These are phyloP conservation scores for Pezizomycotina sp. DNA, from an alignment of 2,329 filamentous ascomycete species.

Conservation along the genomic window DNA sequence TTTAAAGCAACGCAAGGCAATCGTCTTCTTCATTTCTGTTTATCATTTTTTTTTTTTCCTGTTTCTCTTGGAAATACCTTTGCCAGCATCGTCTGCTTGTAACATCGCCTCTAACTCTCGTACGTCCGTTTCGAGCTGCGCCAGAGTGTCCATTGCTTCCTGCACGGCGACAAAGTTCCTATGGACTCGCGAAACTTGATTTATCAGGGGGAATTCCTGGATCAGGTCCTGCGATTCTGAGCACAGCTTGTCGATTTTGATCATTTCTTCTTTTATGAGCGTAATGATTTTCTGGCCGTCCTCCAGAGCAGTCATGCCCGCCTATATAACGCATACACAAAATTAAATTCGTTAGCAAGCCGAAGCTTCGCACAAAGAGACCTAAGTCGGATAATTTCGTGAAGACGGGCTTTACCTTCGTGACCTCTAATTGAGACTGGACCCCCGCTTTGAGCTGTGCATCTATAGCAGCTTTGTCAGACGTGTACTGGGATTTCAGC, in stretches of 20 bases:
- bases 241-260: slow-evolving; percentile 93
- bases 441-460: slow-evolving; percentile 75
- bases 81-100: slow-evolving; percentile 57
- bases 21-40: not conserved
- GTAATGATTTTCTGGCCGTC: slow-evolving; percentile 85
- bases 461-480: slow-evolving; percentile 86
- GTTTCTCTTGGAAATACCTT: too few relatives aligned
- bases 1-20: not conserved
- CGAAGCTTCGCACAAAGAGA: not conserved
- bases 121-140: slow-evolving; percentile 68
- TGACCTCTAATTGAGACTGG: slow-evolving; percentile 83
- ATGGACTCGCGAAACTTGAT: slow-evolving; percentile 81
- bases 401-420: slow-evolving; percentile 33
- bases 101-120: slow-evolving; percentile 61
- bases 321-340: slow-evolving; percentile 33
- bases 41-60: not conserved
- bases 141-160: slow-evolving; percentile 79
- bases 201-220: slow-evolving; percentile 85
- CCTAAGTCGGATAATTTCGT: not conserved
- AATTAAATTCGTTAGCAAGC: slow-evolving; percentile 9
- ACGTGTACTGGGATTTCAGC: slow-evolving; percentile 79
- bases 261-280: slow-evolving; percentile 93
- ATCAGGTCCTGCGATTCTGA: slow-evolving; percentile 97
- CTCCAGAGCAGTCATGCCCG: slow-evolving; percentile 73
- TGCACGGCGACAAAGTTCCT: slow-evolving; percentile 90